Evolutionary conservation across 2,329 filamentous ascomycete genomes (phyloP), one percentile per base, ranked within the genome.

Genomic region (Podosphaera xanthii): DNA sequence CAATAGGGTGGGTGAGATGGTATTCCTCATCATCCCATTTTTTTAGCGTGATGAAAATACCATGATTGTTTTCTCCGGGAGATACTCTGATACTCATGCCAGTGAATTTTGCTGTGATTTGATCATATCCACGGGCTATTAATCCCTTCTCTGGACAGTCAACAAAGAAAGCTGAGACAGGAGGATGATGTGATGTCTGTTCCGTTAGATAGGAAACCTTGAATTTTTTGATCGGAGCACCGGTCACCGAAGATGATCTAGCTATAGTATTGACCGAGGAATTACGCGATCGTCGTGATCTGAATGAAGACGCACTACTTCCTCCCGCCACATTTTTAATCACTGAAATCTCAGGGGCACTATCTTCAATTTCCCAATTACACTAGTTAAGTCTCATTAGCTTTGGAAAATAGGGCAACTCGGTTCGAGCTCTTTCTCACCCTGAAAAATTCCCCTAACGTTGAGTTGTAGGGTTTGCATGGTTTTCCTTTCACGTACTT

Each of bases 401-500:
- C 50, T 54, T 35, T 34, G 10, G 50, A 3, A 4, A 31, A 36
- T 12, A 5, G 7, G 12, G 36, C 2, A 1, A 7, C 5, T 14
- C 34, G 12, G n/a, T 5, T 35, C 22, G 31, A 14, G 30, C 5
- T 46, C 4, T 50, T n/a, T 57, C 82, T 67, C 75, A 90, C 87
- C 73, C 89, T 80, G 74, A 98, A 98, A 74, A 98, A 98, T 74
- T 98, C 92, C 63, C 92, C 92, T 57, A 98, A 74, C 42, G 89
- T 90, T 55, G 90, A 96, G 72, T 98, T 98, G 75, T 98, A 98
- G 9, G 92, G 92, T 73, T 98, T 98, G 81, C 91, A 97, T 50
- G 92, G 92, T 75, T 90, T 94, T 61, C 91, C 91, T 75, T 97
- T 97, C 70, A 94, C 87, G 68, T 97, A 98, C 80, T 98, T 98